These are phyloP conservation scores for Cordyceps cateniannulata DNA, from an alignment of 2,329 filamentous ascomycete species.

Conservation along the genomic window DNA sequence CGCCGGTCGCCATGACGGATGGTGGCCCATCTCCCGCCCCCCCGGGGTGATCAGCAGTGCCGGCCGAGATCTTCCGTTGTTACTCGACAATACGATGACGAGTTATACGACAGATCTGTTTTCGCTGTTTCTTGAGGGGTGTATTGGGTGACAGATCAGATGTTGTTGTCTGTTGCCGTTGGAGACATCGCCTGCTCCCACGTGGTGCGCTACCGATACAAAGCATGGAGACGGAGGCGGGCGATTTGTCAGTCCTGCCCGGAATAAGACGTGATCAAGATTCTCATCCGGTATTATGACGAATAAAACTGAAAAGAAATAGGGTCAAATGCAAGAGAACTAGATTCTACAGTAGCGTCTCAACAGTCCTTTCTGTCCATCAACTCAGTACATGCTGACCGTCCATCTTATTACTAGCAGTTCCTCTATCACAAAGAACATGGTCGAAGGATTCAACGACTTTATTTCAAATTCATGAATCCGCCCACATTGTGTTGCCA, in stretches of 20 bases:
- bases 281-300: too few relatives aligned
- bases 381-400: too few relatives aligned
- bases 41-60: not conserved
- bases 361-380: too few relatives aligned
- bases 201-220: not conserved
- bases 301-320: too few relatives aligned
- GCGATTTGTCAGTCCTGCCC: not conserved
- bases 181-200: not conserved
- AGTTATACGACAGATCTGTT: not conserved
- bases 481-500: too few relatives aligned
- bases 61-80: not conserved
- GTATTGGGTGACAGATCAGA: not conserved
- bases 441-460: too few relatives aligned
- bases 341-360: too few relatives aligned
- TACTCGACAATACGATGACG: not conserved
- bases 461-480: too few relatives aligned
- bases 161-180: not conserved
- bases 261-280: not conserved
- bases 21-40: not conserved
- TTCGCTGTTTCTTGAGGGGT: too few relatives aligned
- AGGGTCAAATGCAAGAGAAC: too few relatives aligned
- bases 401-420: too few relatives aligned
- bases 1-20: not conserved
- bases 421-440: too few relatives aligned
- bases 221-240: not conserved